Conservation (phyloP, 345 rosid species). For the Eutrema heterophyllum region DNA sequence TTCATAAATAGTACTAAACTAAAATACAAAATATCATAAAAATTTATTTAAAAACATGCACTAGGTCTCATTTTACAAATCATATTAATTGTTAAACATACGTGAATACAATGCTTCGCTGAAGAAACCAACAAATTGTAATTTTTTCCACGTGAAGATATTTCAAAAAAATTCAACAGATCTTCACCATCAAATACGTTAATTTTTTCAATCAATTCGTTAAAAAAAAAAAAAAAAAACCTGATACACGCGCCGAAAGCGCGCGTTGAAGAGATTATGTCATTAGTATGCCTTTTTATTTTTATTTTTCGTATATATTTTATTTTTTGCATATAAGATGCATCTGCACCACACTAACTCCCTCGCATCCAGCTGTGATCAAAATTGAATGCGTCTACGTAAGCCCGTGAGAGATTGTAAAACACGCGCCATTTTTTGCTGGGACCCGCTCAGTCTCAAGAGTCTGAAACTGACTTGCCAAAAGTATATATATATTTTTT, state of each 20-base stretch:
- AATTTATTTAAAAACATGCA: background rate
- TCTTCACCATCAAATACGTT: slow-evolving; percentile 5
- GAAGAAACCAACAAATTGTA: background rate
- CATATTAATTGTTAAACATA: background rate
- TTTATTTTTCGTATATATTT: background rate
- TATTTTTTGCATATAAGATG: background rate
- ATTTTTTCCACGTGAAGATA: background rate
- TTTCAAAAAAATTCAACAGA: background rate
- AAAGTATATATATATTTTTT: background rate
- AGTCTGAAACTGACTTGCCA: slow-evolving; percentile 18
- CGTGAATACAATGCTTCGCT: slow-evolving; percentile 1
- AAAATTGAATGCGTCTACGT: slow-evolving; percentile 26
- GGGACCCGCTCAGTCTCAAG: background rate
- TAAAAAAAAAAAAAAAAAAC: background rate
- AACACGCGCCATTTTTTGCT: slow-evolving; percentile 5
- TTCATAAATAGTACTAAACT: background rate
- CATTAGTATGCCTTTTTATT: background rate
- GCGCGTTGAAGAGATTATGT: background rate
- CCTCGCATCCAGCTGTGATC: slow-evolving; percentile 23
- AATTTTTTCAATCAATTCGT: background rate
- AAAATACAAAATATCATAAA: no score
- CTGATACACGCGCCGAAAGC: background rate
- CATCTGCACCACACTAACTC: slow-evolving; percentile 16
- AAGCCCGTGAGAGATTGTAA: slow-evolving; percentile 13
- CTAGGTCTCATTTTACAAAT: background rate